Percentiles rank a stretch among this genome's conserved stretches.
phyloP scores from a whole-genome alignment of 192 early-diverging fungal genomes.

The Lobosporangium transversale region DNA sequence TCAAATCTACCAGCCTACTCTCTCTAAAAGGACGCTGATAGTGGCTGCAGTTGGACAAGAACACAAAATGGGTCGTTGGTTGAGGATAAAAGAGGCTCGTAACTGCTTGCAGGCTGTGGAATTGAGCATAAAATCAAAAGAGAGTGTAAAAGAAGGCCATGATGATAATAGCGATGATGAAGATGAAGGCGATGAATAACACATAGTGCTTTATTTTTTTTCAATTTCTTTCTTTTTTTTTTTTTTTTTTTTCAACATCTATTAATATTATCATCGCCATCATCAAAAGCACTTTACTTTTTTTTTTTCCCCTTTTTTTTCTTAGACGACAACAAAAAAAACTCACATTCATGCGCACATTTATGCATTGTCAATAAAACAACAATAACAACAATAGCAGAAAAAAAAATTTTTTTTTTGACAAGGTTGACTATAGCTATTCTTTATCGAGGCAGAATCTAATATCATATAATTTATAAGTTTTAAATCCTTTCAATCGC shows the following conservation, averaged over 20 bases:
- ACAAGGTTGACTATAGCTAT: no score
- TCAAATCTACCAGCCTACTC: conserved; percentile 44
- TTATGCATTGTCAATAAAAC: no score
- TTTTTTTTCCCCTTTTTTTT: neutral
- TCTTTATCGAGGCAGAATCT: no score
- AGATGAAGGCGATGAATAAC: conserved; percentile 10
- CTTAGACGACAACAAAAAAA: neutral
- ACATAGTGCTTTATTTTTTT: no score
- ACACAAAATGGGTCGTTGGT: conserved; percentile 91
- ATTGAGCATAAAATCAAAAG: conserved; percentile 55
- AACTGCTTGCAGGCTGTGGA: conserved; percentile 81
- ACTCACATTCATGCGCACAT: neutral
- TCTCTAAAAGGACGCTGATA: conserved; percentile 60
- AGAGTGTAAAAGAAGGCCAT: neutral
- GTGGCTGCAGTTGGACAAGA: conserved; percentile 88
- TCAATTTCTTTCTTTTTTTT: neutral
- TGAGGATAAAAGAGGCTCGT: conserved; percentile 76
- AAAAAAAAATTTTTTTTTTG: no score
- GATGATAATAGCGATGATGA: conserved; percentile 20
- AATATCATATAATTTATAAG: no score
- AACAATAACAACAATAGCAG: no score
- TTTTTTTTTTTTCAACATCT: neutral
- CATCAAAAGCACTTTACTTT: neutral
- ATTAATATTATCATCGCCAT: neutral
- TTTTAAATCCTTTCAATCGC: no score